Evolutionary conservation across 164 flowering plant genomes (phyloP).

Genomic region (Chimonanthus salicifolius): DNA sequence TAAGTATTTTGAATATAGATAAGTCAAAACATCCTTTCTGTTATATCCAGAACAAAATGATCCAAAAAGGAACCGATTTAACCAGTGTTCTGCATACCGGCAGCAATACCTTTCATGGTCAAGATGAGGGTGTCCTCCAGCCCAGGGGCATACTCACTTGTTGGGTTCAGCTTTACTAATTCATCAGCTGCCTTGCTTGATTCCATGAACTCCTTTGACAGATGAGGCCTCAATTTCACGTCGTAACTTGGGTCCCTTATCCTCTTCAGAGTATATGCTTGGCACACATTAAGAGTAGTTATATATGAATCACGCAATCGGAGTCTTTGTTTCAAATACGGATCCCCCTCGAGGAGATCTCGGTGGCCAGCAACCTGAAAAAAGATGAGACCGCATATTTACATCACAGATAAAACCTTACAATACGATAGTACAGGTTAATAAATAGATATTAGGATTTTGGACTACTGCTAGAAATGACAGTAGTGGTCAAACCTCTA

Average conservation of each 20-base stretch:
- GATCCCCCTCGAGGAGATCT: constrained; percentile 92
- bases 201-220: constrained; percentile 67
- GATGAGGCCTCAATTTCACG: constrained; percentile 67
- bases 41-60: no score
- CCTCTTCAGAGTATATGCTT: constrained; percentile 87
- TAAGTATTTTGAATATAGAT: no score
- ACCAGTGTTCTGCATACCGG: constrained; percentile 99
- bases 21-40: no score
- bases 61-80: constrained; percentile 14
- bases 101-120: constrained; percentile 99
- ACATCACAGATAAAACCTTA: no score
- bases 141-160: constrained; percentile 97
- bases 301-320: constrained; percentile 87
- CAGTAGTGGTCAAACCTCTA: no score
- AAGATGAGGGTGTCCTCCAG: constrained; percentile 97
- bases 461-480: no score
- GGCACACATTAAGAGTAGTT: constrained; percentile 84
- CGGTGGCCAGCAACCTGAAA: constrained; percentile 85
- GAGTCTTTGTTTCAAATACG: constrained; percentile 86
- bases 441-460: no score
- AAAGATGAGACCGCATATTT: no score
- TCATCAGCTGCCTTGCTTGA: constrained; percentile 67
- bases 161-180: constrained; percentile 79
- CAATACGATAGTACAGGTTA: no score
- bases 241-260: constrained; percentile 84